A percentile compares a stretch with the other conserved stretches of the same genome.
phyloP scores from a whole-genome alignment of 768 basidiomycete species.

The Termitomyces sp. region DNA sequence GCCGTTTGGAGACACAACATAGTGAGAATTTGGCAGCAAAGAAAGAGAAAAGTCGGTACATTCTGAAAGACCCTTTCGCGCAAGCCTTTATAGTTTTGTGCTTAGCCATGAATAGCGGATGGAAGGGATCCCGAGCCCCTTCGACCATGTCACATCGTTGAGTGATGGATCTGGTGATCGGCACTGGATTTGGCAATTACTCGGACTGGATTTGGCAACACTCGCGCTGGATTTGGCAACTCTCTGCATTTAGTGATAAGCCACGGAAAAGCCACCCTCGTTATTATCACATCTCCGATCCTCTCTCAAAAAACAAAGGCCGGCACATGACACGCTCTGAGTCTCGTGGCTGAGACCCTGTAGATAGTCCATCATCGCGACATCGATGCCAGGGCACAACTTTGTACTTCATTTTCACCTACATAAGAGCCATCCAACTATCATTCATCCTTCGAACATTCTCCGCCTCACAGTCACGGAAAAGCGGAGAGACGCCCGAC shows the following conservation, averaged over 20 bases:
- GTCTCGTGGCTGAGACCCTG: slow-evolving; percentile 1
- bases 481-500: slow-evolving; percentile 2
- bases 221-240: not conserved
- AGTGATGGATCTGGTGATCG: slow-evolving; percentile 14
- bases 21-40: not conserved
- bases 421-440: not conserved
- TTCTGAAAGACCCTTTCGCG: not conserved
- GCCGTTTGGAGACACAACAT: slow-evolving; percentile 11
- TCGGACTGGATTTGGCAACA: slow-evolving; percentile 4
- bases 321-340: not conserved
- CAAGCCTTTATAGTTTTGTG: slow-evolving; percentile 14
- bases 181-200: slow-evolving; percentile 3
- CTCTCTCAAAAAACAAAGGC: slow-evolving; percentile 3
- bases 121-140: slow-evolving; percentile 12
- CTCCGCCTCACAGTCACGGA: slow-evolving; percentile 9
- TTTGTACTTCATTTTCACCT: not conserved
- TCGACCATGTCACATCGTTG: slow-evolving; percentile 18
- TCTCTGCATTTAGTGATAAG: not conserved
- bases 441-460: slow-evolving; percentile 9
- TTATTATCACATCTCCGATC: slow-evolving; percentile 20
- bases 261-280: slow-evolving; percentile 15
- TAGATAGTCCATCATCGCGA: not conserved
- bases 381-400: not conserved
- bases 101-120: slow-evolving; percentile 16
- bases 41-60: not conserved